Evolutionary conservation across 108 stramenopile species (phyloP).

Genomic region (Nitzschia sp.): DNA sequence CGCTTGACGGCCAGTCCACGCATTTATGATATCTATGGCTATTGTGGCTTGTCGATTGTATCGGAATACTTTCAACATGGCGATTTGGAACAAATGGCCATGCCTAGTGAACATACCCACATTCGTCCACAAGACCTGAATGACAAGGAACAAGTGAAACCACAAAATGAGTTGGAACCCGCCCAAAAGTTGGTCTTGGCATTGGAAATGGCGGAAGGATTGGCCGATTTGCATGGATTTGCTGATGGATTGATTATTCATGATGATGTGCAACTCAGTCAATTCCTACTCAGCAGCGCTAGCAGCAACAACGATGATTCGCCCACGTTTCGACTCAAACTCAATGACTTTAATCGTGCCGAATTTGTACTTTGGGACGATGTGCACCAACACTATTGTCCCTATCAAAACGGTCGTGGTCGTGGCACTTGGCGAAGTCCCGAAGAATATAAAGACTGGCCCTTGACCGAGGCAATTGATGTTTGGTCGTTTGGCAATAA

Average conservation of each 20-base stretch:
- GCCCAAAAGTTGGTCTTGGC: constrained; percentile 56
- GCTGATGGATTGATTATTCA: constrained; percentile 63
- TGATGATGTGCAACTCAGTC: constrained; percentile 62
- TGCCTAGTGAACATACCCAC: constrained; percentile 14
- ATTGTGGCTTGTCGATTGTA: constrained; percentile 60
- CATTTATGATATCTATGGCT: constrained; percentile 72
- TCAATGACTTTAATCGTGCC: constrained; percentile 86
- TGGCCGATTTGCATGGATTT: constrained; percentile 73
- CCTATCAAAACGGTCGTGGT: constrained; percentile 47
- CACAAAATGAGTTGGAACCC: neutral
- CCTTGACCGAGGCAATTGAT: constrained; percentile 57
- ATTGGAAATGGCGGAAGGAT: constrained; percentile 65
- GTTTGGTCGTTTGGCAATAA: constrained; percentile 65
- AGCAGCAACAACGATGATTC: constrained; percentile 34
- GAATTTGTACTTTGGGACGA: constrained; percentile 66
- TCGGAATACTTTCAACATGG: constrained; percentile 57
- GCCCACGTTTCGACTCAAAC: constrained; percentile 51
- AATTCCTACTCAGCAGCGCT: constrained; percentile 70
- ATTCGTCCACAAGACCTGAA: neutral
- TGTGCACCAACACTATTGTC: constrained; percentile 56
- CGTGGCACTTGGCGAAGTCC: constrained; percentile 48
- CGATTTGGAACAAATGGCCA: constrained; percentile 41
- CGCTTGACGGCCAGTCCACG: constrained; percentile 62
- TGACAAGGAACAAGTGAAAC: constrained; percentile 12
- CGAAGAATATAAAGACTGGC: constrained; percentile 54